These are phyloP conservation scores for Xylaria grammica DNA, from an alignment of 495 filamentous ascomycete species.

Conservation along the genomic window DNA sequence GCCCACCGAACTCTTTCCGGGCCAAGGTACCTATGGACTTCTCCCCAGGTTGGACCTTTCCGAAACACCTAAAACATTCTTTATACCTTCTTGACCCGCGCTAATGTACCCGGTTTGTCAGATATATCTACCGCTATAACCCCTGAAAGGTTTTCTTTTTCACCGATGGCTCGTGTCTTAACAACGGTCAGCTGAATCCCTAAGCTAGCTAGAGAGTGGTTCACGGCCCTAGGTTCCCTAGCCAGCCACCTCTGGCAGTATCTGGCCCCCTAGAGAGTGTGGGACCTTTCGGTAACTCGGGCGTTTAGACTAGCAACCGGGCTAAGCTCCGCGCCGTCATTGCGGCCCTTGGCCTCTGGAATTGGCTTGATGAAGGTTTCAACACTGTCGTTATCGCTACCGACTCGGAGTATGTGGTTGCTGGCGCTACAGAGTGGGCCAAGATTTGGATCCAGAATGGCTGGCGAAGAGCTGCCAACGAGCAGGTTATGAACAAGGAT, in stretches of 20 bases:
- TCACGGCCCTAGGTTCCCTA: constrained; percentile 20
- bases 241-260: constrained; percentile 7
- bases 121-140: constrained; percentile 39
- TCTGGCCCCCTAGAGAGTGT: constrained; percentile 37
- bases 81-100: constrained; percentile 1
- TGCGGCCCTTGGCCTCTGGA: constrained; percentile 39
- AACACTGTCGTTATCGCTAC: constrained; percentile 49
- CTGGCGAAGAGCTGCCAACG: constrained; percentile 38
- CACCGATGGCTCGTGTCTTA: constrained; percentile 45
- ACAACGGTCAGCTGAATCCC: constrained; percentile 41
- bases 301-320: constrained; percentile 47
- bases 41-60: constrained; percentile 25
- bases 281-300: constrained; percentile 39
- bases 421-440: constrained; percentile 46
- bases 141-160: constrained; percentile 25
- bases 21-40: constrained; percentile 8
- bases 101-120: constrained; percentile 19
- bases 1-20: constrained; percentile 33
- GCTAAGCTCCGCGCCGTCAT: constrained; percentile 52
- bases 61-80: neutral
- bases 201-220: constrained; percentile 47
- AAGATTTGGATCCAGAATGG: constrained; percentile 47
- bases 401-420: constrained; percentile 52
- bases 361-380: constrained; percentile 46
- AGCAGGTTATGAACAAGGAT: constrained; percentile 48